A percentile compares a stretch with the other conserved stretches of the same genome.
These are phyloP conservation scores for Boletales sp. DNA, from an alignment of 768 basidiomycete genomes.

Conservation along the genomic window DNA sequence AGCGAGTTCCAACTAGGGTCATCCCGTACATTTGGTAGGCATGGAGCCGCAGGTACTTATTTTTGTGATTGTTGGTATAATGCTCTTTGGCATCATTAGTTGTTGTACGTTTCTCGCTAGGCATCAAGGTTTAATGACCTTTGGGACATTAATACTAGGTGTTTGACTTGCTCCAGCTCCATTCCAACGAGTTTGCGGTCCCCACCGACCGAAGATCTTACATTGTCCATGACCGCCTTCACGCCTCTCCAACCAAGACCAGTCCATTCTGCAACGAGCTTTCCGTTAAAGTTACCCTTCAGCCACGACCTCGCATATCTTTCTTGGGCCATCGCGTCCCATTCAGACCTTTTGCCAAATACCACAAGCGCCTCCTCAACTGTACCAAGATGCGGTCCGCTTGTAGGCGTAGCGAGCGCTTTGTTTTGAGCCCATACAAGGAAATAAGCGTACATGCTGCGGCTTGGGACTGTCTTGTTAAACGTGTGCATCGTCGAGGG, in stretches of 20 bases:
- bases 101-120: conserved; percentile 9
- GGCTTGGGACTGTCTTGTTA: conserved; percentile 41
- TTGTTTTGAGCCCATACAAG: conserved; percentile 43
- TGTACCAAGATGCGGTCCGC: conserved; percentile 17
- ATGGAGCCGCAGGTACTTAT: neutral
- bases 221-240: conserved; percentile 49
- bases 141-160: conserved; percentile 36
- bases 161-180: conserved; percentile 39
- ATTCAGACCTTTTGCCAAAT: conserved; percentile 51
- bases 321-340: conserved; percentile 35
- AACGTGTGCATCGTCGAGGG: conserved; percentile 31
- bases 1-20: conserved; percentile 24
- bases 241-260: conserved; percentile 45
- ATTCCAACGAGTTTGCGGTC: conserved; percentile 41
- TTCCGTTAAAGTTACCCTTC: conserved; percentile 48
- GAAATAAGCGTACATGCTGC: conserved; percentile 61
- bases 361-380: conserved; percentile 45
- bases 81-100: neutral
- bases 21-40: conserved; percentile 32
- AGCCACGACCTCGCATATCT: conserved; percentile 28
- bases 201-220: conserved; percentile 46
- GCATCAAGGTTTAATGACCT: conserved; percentile 16
- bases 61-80: neutral
- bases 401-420: conserved; percentile 6
- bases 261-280: conserved; percentile 52